phyloP scores from a whole-genome alignment of 805 yeast species.

The Suhomyces tanzawaensis region DNA sequence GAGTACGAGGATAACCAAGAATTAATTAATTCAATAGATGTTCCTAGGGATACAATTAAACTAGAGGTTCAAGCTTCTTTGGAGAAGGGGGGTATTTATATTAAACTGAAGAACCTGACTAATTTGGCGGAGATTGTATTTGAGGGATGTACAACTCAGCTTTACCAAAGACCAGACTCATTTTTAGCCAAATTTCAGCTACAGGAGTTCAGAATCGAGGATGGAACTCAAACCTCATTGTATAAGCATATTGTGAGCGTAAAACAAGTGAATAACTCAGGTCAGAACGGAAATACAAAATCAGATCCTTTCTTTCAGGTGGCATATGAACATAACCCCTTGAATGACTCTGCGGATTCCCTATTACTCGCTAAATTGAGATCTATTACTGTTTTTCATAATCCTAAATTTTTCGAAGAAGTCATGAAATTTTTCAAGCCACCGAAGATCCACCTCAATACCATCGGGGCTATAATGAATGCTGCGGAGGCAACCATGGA shows the following conservation, averaged over 20 bases:
- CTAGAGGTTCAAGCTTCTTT: constrained; percentile 66
- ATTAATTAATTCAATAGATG: constrained; percentile 50
- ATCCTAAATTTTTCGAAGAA: constrained; percentile 77
- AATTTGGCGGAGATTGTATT: constrained; percentile 76
- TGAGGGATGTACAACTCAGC: constrained; percentile 74
- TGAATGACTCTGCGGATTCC: constrained; percentile 82
- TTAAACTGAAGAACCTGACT: constrained; percentile 42
- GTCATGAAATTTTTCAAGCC: constrained; percentile 78
- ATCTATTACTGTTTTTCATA: constrained; percentile 88
- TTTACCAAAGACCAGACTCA: constrained; percentile 78
- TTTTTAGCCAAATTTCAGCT: constrained; percentile 68
- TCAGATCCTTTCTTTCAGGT: constrained; percentile 75
- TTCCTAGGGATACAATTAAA: constrained; percentile 73
- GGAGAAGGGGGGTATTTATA: constrained; percentile 72
- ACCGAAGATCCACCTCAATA: constrained; percentile 80
- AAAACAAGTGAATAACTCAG: constrained; percentile 43
- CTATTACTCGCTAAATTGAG: constrained; percentile 67
- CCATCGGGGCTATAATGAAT: constrained; percentile 83
- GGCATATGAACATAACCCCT: constrained; percentile 81
- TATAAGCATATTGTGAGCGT: constrained; percentile 88
- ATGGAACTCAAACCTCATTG: constrained; percentile 75
- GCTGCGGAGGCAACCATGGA: constrained; percentile 96
- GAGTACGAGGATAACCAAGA: constrained; percentile 75
- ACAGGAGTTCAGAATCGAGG: constrained; percentile 81
- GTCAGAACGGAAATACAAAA: constrained; percentile 4